Base-by-base conservation (phyloP, 2,329 filamentous ascomycete species). In the Escovopsis sp. region DNA sequence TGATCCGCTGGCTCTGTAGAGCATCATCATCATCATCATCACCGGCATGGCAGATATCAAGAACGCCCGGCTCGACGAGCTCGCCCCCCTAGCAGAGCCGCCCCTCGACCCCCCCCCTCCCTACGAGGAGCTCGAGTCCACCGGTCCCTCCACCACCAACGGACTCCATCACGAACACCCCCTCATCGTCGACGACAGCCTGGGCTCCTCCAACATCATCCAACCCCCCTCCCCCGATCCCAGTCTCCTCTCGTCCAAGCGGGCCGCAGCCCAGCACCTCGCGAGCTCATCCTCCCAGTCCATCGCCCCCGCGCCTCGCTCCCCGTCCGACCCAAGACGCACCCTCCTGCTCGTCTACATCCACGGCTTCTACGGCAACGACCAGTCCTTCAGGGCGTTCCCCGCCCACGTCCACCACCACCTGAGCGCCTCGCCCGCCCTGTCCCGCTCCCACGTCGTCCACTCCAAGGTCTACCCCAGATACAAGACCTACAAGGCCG, bases 291-390 rank as follows among this genome's bases (percentile, higher is more conserved):
- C 71, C 26, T 62, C 66, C 1, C 65, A 67, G 51, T 69, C 66
- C 3, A 55, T 68, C 32, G 51, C 55, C 36, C 51, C 55, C 37
- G 57, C 64, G 6, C 47, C 51, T 6, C 42, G 46, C n/a, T 37
- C 46, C 18, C 45, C 49, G 12, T 45, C 44, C 3, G 46, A 51
- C 34, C 58, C 51, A 46, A 66, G 68, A 37, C 69, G 75, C 47
- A 75, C 68, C 26, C 67, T 95, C 23, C 70, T 95, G 2, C 58
- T 94, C 19, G 67, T 94, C 42, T 94, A 87, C 57, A 78, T 94
- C 43, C 88, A 94, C 64, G 87, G 88, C 47, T 94, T 93, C 63
- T 82, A 91, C 70, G 87, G 88, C 41, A 82, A 85, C 46, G 84
- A 91, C 59, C 82, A 82, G 30, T 93, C 84, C 45, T 95, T 95